Base-by-base conservation (phyloP, 2,329 filamentous ascomycete genomes). In the Aspergillus brasiliensis region DNA sequence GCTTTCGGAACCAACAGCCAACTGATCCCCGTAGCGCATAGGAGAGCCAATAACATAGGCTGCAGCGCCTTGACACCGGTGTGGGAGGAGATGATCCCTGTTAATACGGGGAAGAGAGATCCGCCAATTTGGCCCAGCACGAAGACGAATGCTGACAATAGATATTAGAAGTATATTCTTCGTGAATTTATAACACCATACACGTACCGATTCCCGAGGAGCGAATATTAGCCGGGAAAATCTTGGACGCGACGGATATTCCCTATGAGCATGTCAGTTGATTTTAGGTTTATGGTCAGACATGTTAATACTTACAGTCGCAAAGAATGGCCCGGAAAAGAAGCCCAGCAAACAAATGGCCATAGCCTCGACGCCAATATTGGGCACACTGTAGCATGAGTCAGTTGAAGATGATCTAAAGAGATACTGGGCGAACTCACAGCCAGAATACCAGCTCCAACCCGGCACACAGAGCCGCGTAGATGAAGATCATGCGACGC, bases 371-470 rank as follows among this genome's bases (percentile, higher is more conserved):
- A 78, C 80, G 10, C 84, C 70, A 15, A 80, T 73, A 62, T 79
- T 79, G 0, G 77, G 75, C 0, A 82, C 78, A 71, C 69, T 71
- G 19, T 10, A n/a, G 5, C 3, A 27, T 42, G 13, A 54, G 38
- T 23, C 17, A 19, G 2, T 15, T 8, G 2, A 5, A 8, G 10
- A 2, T 15, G 3, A 19, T 19, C 10, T 8, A 25, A 10, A 13
- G 8, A 15, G 25, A 31, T 13, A 4, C 1, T 23, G n/a, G 23
- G 1, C 2, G 8, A 37, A 63, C 66, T 21, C 56, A 71, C 65
- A 86, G 74, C 86, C 86, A 88, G 53, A 88, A 88, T 0, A 87
- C 73, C 7, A 88, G 67, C 63, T 88, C 85, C 1, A 88, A 68
- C 0, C 69, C 83, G 0, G 88, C 74, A 56, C 82, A 81, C 0